These are phyloP conservation scores for Spergularia azorica DNA, from an alignment of 179 eudicot genomes.

Conservation along the genomic window DNA sequence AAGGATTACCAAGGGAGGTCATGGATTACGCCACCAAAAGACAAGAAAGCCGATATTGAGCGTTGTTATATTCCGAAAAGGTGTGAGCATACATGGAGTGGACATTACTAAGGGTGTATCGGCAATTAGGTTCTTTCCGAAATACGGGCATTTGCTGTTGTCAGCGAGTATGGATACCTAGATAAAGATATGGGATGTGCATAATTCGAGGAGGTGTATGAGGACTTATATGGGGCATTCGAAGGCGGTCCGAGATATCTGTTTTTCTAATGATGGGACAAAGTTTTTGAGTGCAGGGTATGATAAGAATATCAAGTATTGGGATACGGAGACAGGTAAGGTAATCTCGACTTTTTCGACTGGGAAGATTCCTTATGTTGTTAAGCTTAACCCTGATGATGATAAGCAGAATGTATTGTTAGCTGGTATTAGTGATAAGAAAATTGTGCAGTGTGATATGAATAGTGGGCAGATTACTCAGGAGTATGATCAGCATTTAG, in stretches of 20 bases:
- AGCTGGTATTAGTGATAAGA: slow-evolving; percentile 98
- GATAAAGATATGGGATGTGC: slow-evolving; percentile 93
- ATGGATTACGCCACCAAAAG: slow-evolving; percentile 89
- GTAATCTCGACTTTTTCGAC: slow-evolving; percentile 90
- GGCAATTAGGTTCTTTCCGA: slow-evolving; percentile 88
- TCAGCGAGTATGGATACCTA: slow-evolving; percentile 91
- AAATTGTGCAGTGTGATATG: slow-evolving; percentile 98
- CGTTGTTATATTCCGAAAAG: slow-evolving; percentile 94
- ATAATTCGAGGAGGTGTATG: slow-evolving; percentile 86
- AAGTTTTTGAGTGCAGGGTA: slow-evolving; percentile 89
- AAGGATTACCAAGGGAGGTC: slow-evolving; percentile 93
- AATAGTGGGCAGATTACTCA: slow-evolving; percentile 82
- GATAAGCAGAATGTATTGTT: slow-evolving; percentile 91
- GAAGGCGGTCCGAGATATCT: slow-evolving; percentile 85
- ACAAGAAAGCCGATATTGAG: slow-evolving; percentile 66
- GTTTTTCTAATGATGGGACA: slow-evolving; percentile 82
- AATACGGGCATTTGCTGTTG: slow-evolving; percentile 79
- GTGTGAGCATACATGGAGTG: slow-evolving; percentile 89
- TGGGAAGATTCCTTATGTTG: slow-evolving; percentile 91
- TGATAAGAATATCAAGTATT: slow-evolving; percentile 93
- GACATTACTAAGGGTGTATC: slow-evolving; percentile 87
- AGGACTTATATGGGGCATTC: slow-evolving; percentile 95
- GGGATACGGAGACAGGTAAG: slow-evolving; percentile 97
- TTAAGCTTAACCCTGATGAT: slow-evolving; percentile 89
- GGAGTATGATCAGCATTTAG: slow-evolving; percentile 97